Conservation (phyloP, 768 basidiomycete species). For the Ramaria rubella region DNA sequence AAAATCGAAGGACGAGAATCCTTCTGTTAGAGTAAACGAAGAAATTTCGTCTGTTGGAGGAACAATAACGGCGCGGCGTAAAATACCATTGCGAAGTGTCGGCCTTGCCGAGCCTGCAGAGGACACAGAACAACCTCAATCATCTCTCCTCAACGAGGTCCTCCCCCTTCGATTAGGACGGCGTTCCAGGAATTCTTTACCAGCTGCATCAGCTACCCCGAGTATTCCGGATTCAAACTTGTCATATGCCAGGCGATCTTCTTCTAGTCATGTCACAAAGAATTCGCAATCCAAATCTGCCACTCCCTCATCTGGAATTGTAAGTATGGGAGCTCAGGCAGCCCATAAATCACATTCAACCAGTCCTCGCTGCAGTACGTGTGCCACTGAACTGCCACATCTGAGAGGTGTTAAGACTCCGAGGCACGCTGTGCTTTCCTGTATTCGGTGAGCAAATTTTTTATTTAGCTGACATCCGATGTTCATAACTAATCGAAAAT, state of each 20-base stretch:
- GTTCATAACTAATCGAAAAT: constrained; percentile 2
- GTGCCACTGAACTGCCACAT: constrained; percentile 39
- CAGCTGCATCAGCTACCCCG: background rate
- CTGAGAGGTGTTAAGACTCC: constrained; percentile 48
- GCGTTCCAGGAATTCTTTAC: background rate
- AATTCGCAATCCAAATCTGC: background rate
- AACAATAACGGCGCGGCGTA: too few relatives aligned
- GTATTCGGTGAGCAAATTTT: constrained; percentile 54
- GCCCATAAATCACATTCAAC: background rate
- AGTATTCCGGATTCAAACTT: background rate
- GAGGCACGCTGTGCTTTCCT: constrained; percentile 45
- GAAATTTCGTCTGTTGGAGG: background rate
- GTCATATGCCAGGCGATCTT: background rate
- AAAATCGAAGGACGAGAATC: too few relatives aligned
- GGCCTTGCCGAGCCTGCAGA: background rate
- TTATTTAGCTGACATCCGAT: constrained; percentile 9
- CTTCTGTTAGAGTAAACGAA: background rate
- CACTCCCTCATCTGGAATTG: background rate
- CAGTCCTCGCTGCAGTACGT: background rate
- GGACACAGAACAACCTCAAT: background rate
- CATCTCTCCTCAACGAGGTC: background rate
- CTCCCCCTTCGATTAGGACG: background rate
- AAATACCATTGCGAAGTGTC: background rate
- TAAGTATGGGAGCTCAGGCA: background rate
- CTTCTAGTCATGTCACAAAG: background rate